phyloP scores from a whole-genome alignment of 495 filamentous ascomycete genomes.

The Elaphomyces granulatus region DNA sequence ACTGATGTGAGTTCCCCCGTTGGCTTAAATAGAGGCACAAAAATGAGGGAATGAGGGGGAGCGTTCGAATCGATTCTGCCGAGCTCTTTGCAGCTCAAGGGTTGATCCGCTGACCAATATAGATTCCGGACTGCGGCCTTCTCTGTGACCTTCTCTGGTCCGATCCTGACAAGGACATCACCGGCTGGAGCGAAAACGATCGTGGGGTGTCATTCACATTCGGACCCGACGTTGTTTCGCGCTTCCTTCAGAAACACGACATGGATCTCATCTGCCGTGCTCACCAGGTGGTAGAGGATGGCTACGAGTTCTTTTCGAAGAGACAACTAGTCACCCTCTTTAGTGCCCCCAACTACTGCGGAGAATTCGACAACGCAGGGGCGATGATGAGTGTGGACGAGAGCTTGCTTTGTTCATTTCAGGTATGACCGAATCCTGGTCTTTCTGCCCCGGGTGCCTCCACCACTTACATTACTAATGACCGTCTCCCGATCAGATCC shows the following conservation, averaged over 20 bases:
- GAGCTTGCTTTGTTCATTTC: constrained; percentile 95
- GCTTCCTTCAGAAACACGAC: constrained; percentile 98
- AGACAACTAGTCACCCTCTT: constrained; percentile 94
- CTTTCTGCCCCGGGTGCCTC: constrained; percentile 3
- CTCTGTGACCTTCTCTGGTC: constrained; percentile 98
- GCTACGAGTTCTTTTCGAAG: constrained; percentile 99
- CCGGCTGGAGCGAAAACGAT: constrained; percentile 99
- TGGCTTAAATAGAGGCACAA: constrained; percentile 3
- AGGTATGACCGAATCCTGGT: constrained; percentile 56
- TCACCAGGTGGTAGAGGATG: constrained; percentile 97
- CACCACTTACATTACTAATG: neutral
- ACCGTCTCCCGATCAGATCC: constrained; percentile 46
- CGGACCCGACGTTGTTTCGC: constrained; percentile 95
- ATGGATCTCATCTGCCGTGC: constrained; percentile 99
- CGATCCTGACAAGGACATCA: constrained; percentile 98
- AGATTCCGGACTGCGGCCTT: constrained; percentile 98
- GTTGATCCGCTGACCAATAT: constrained; percentile 36
- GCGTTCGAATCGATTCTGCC: constrained; percentile 9
- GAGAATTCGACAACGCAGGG: constrained; percentile 98
- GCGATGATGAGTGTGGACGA: constrained; percentile 99
- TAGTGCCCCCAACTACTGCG: constrained; percentile 97
- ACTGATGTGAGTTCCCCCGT: constrained; percentile 66
- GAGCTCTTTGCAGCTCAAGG: constrained; percentile 25
- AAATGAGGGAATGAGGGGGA: neutral
- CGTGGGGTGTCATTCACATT: constrained; percentile 98